Evolutionary conservation across 768 basidiomycete genomes (phyloP), one percentile per base, ranked within the genome.

Genomic region (Kwoniella newhampshirensis): DNA sequence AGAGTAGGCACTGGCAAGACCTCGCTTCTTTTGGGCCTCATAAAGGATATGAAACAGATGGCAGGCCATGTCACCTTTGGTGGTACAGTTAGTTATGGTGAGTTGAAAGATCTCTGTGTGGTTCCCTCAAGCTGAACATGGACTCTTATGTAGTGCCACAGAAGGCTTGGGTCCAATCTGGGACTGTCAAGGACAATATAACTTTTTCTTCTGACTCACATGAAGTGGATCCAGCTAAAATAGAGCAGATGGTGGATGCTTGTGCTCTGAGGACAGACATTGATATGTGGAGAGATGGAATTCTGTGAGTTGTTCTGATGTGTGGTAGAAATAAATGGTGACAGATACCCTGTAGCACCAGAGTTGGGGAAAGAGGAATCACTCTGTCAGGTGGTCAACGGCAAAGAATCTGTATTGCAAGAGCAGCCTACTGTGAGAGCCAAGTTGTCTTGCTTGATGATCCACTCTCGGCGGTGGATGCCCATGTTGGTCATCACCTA

Each of bases 291-390:
- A 28, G 57, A 1, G 59, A 70, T 18, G 73, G 73, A 12, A 50
- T 51, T 5, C 42, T 48, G 63, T 70, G 20, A 51, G 66, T 61
- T 2, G 84, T 0, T 85, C 85, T 66, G 83, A 30, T 21, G 17
- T 21, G 7, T 41, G 17, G 17, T 7, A 32, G 7, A 13, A 32
- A 7, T 42, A n/a, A n/a, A 6, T n/a, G 8, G 18, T 42, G 6
- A 42, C 17, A n/a, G 6, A 23, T n/a, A 8, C 12, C 17, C 6
- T 11, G 15, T 11, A 60, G 52, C 11, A 70, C 90, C 1, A 88
- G 90, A 77, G 87, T 93, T 62, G 91, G 90, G 13, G 88, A 89
- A 76, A 85, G 85, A 68, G 89, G 88, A 0, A 73, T 78, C 46
- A 75, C 70, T 1, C 64, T 79, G 2, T 77, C 74, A 0, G 78